Conservation (phyloP, 768 basidiomycete genomes). For the Mycena olivaceomarginata region DNA sequence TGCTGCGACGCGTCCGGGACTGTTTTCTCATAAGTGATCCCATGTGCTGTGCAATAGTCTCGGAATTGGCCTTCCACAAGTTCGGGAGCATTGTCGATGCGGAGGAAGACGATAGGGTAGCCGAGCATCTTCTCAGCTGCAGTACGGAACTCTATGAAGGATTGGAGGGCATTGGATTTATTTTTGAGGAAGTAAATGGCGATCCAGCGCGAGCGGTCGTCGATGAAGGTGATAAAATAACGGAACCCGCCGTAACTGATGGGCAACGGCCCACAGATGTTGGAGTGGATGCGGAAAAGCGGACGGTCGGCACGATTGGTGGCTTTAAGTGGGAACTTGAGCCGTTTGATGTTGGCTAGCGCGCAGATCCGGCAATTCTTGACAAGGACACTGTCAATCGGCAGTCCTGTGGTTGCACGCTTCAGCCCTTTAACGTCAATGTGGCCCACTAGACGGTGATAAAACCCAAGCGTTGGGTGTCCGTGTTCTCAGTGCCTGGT, state of each 20-base stretch:
- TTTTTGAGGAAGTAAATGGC: slow-evolving; percentile 28
- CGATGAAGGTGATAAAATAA: slow-evolving; percentile 52
- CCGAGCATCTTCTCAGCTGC: slow-evolving; percentile 22
- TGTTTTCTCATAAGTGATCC: too few species aligned
- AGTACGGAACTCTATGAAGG: slow-evolving; percentile 23
- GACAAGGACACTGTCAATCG: slow-evolving; percentile 30
- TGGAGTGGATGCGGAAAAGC: slow-evolving; percentile 42
- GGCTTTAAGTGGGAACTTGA: slow-evolving; percentile 32
- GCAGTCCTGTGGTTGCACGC: slow-evolving; percentile 35
- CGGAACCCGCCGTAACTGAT: slow-evolving; percentile 25
- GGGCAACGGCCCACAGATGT: slow-evolving; percentile 45
- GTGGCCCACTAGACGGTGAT: slow-evolving; percentile 43
- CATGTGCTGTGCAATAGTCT: too few species aligned
- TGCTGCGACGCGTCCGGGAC: too few species aligned
- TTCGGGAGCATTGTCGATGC: slow-evolving; percentile 37
- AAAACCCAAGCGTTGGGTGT: slow-evolving; percentile 23
- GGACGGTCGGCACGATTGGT: slow-evolving; percentile 29
- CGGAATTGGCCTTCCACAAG: too few species aligned
- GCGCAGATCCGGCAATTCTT: slow-evolving; percentile 39
- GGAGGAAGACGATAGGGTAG: slow-evolving; percentile 18
- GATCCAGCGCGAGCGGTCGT: slow-evolving; percentile 44
- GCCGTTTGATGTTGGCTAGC: slow-evolving; percentile 39
- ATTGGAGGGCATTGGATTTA: slow-evolving; percentile 27
- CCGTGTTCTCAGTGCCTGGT: slow-evolving; percentile 19
- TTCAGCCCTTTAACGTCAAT: slow-evolving; percentile 46